Evolutionary conservation across 192 early-diverging fungal species (phyloP).

Genomic region (Martensiomyces pterosporus): DNA sequence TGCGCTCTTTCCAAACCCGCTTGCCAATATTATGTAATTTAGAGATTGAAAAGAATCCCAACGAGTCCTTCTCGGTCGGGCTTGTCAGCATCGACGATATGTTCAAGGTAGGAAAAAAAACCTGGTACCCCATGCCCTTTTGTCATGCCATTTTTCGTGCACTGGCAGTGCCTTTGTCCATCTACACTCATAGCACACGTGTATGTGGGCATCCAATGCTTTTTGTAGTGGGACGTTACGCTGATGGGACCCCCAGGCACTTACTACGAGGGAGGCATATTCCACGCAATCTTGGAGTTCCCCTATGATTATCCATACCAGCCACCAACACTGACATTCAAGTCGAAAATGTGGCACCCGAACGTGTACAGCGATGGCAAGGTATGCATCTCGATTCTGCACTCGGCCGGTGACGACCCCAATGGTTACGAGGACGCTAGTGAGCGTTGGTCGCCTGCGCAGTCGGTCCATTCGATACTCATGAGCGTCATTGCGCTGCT

Average conservation of each 20-base stretch:
- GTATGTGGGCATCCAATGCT: too few species aligned
- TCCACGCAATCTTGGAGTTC: constrained; percentile 76
- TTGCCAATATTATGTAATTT: constrained; percentile 12
- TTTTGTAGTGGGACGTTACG: constrained; percentile 87
- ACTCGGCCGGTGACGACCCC: constrained; percentile 79
- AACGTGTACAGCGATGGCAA: constrained; percentile 87
- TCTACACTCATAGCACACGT: neutral
- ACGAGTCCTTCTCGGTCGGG: constrained; percentile 87
- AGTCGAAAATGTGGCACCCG: constrained; percentile 89
- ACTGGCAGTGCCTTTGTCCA: too few species aligned
- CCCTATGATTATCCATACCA: constrained; percentile 74
- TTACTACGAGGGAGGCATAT: constrained; percentile 91
- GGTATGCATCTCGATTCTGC: constrained; percentile 96
- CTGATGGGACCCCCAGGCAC: constrained; percentile 87
- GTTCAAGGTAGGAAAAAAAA: constrained; percentile 67
- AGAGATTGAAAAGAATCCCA: constrained; percentile 74
- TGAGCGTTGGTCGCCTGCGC: constrained; percentile 95
- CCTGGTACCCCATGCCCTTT: too few species aligned
- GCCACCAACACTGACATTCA: constrained; percentile 88
- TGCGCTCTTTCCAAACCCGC: too few species aligned
- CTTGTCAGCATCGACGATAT: constrained; percentile 79
- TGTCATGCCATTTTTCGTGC: too few species aligned
- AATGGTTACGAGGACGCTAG: constrained; percentile 86
- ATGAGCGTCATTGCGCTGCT: constrained; percentile 91
- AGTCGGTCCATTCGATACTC: constrained; percentile 91